Evolutionary conservation across 805 yeast genomes (phyloP), one percentile per base, ranked within the genome.

Genomic region (Wickerhamiella lipophila): DNA sequence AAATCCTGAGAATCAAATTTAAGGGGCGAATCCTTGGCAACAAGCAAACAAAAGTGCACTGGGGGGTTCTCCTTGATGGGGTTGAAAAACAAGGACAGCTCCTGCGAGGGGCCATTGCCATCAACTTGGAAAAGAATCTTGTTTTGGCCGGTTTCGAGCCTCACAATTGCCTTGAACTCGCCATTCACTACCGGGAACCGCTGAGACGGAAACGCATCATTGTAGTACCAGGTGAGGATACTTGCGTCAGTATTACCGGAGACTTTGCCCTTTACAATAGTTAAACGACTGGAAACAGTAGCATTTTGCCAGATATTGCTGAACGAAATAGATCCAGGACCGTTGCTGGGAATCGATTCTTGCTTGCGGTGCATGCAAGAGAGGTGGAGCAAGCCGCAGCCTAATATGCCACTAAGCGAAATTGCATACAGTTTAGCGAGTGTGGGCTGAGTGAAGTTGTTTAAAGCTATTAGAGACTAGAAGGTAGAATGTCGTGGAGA

Each of bases 1-100:
- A 60, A 60, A 15, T 54, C 53, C 0, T 94, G 87, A 54, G 84
- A 74, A 57, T 88, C 96, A 60, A 76, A 88, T 1, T 62, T 53
- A 18, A 77, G 75, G 2, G 78, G 75, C 1, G 94, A 83, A 59
- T 88, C 97, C 48, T 68, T 72, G 2, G 84, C 96, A 2, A 86
- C 64, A 12, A 89, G 61, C 7, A 87, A 60, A 59, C 92, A 86
- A 44, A 88, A 63, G 62, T 88, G 92, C n/a, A 88, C 66, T 0
- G 92, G 92, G 42, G 83, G 83, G 56, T 82, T 77, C 49, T 77
- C 74, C 2, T 68, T 57, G 23, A 82, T 58, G 0, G 86, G 87
- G 0, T 68, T 61, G 60, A 78, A 81, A 47, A 64, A 64, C 39
- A 81, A 60, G 0, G 56, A 60, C 18, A 76, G 68, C 35, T 42